Percentiles rank a stretch among this genome's conserved stretches.
Evolutionary conservation across 83 land plant genomes (phyloP).

Genomic region (Larix sibirica): DNA sequence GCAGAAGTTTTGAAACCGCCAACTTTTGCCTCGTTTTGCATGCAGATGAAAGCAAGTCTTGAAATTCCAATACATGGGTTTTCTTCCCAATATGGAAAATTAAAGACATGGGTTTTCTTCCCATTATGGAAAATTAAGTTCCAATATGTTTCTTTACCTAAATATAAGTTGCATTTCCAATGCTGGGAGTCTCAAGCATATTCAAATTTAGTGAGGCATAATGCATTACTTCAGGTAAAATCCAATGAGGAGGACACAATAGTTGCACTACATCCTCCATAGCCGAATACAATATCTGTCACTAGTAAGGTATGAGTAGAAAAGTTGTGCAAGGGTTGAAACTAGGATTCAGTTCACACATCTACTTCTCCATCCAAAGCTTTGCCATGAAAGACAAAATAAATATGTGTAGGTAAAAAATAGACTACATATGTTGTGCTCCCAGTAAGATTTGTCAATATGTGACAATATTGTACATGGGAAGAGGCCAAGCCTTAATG

Average conservation of each 20-base stretch:
- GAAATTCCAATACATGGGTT: too few species aligned
- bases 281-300: conserved; percentile 24
- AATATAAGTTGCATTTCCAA: too few species aligned
- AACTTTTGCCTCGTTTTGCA: too few species aligned
- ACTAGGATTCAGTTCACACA: conserved; percentile 17
- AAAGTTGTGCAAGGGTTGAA: conserved; percentile 34
- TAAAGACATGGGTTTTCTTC: too few species aligned
- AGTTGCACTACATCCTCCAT: conserved; percentile 30
- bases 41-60: too few species aligned
- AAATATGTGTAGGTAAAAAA: not conserved
- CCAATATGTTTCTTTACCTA: too few species aligned
- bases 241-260: conserved; percentile 39
- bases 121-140: too few species aligned
- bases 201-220: not conserved
- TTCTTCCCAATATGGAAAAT: too few species aligned
- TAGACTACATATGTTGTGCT: not conserved
- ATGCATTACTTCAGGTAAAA: conserved; percentile 40
- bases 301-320: conserved; percentile 28
- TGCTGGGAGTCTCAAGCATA: too few species aligned
- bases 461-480: conserved; percentile 18
- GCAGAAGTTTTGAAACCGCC: too few species aligned
- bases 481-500: conserved; percentile 22
- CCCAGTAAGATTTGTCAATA: not conserved
- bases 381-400: conserved; percentile 24
- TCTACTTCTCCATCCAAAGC: conserved; percentile 41